These are phyloP conservation scores for Colletotrichum incanum DNA, from an alignment of 2,329 filamentous ascomycete genomes.

Conservation along the genomic window DNA sequence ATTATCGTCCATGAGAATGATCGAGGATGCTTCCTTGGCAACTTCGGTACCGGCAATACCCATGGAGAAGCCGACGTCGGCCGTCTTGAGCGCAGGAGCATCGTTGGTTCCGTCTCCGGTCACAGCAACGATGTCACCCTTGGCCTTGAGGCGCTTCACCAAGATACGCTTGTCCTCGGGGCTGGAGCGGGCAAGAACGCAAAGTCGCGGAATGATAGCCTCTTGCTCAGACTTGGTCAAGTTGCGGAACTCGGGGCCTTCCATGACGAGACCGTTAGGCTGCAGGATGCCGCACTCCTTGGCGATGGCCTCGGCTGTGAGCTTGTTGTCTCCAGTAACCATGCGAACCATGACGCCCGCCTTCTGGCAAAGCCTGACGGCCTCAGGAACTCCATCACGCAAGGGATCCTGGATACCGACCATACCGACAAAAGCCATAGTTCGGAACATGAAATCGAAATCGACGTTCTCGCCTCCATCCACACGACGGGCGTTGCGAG, in stretches of 20 bases:
- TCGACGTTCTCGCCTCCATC: conserved; percentile 72
- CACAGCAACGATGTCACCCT: conserved; percentile 84
- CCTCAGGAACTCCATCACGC: conserved; percentile 80
- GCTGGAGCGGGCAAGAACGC: conserved; percentile 81
- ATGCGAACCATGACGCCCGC: conserved; percentile 87
- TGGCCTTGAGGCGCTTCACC: conserved; percentile 79
- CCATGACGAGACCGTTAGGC: conserved; percentile 79
- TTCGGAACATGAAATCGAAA: conserved; percentile 77
- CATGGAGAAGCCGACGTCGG: conserved; percentile 90
- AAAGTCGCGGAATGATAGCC: conserved; percentile 77
- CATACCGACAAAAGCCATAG: conserved; percentile 79
- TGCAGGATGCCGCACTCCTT: conserved; percentile 84
- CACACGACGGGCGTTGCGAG: conserved; percentile 70
- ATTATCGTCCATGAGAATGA: conserved; percentile 91
- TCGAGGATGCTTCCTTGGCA: conserved; percentile 87
- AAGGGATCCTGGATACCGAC: conserved; percentile 89
- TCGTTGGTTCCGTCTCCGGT: conserved; percentile 90
- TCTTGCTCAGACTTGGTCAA: conserved; percentile 76
- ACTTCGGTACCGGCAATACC: conserved; percentile 88
- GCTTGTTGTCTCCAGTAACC: conserved; percentile 88
- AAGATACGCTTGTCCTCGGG: conserved; percentile 84
- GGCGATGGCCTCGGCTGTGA: conserved; percentile 85
- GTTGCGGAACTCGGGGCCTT: conserved; percentile 84
- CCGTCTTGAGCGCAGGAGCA: conserved; percentile 84
- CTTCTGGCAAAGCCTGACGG: conserved; percentile 80